These are phyloP conservation scores for Eleusine indica DNA, from an alignment of 176 grass and related monocot genomes.

Conservation along the genomic window DNA sequence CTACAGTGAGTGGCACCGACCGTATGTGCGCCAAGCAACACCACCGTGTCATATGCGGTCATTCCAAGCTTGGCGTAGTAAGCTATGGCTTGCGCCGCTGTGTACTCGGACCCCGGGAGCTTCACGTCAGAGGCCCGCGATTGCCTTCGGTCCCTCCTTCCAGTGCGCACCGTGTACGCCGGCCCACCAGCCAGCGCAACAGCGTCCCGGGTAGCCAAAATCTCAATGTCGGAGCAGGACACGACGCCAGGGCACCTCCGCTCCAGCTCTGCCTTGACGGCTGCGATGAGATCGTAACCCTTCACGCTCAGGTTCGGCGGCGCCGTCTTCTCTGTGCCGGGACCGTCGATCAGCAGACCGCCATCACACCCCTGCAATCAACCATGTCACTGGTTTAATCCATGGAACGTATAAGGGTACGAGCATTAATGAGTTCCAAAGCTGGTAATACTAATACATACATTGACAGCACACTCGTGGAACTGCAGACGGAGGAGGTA, in stretches of 20 bases:
- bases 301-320: slow-evolving; percentile 48
- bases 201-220: slow-evolving; percentile 48
- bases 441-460: background rate
- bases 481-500: slow-evolving; percentile 61
- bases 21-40: slow-evolving; percentile 55
- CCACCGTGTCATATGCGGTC: slow-evolving; percentile 42
- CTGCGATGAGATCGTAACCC: slow-evolving; percentile 47
- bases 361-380: slow-evolving; percentile 51
- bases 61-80: slow-evolving; percentile 38
- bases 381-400: background rate
- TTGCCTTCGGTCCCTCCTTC: slow-evolving; percentile 31
- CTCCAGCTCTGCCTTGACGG: slow-evolving; percentile 47
- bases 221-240: slow-evolving; percentile 46
- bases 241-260: slow-evolving; percentile 31
- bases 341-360: slow-evolving; percentile 50
- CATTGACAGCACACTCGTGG: slow-evolving; percentile 57
- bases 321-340: background rate
- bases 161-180: slow-evolving; percentile 42
- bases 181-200: slow-evolving; percentile 43
- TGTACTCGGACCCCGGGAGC: slow-evolving; percentile 33
- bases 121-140: slow-evolving; percentile 16
- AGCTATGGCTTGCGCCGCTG: slow-evolving; percentile 23
- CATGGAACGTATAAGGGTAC: background rate
- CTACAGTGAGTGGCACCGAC: slow-evolving; percentile 53
- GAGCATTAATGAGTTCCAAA: background rate